phyloP scores from a whole-genome alignment of 2,329 filamentous ascomycete species.

The Cladosporium cucumerinum region DNA sequence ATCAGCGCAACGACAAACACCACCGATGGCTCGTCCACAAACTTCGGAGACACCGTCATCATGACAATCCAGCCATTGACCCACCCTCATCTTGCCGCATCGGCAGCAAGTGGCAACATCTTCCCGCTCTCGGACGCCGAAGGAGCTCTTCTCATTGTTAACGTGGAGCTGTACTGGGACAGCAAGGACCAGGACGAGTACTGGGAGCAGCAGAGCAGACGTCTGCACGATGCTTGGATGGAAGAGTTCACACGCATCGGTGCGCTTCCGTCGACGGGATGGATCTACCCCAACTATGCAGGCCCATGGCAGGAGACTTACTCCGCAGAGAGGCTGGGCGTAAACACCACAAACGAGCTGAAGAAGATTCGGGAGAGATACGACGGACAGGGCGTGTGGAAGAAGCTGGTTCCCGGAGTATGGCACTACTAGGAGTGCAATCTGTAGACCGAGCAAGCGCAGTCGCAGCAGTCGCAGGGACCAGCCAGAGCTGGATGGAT shows the following conservation, averaged over 20 bases:
- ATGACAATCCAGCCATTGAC: slow-evolving; percentile 24
- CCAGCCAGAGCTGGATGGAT: neutral
- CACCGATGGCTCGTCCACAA: slow-evolving; percentile 13
- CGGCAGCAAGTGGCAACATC: slow-evolving; percentile 20
- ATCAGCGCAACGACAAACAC: slow-evolving; percentile 13
- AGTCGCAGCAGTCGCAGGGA: neutral
- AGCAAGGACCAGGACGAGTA: slow-evolving; percentile 16
- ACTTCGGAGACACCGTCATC: slow-evolving; percentile 13
- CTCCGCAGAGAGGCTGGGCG: slow-evolving; percentile 25
- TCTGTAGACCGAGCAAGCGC: neutral
- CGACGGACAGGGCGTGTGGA: slow-evolving; percentile 34
- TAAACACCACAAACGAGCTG: slow-evolving; percentile 26
- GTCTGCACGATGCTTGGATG: slow-evolving; percentile 15
- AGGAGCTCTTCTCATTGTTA: slow-evolving; percentile 21
- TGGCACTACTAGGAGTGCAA: slow-evolving; percentile 22
- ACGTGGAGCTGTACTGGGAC: slow-evolving; percentile 22
- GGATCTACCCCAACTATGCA: slow-evolving; percentile 37
- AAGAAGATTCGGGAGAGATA: slow-evolving; percentile 31
- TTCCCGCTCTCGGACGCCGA: slow-evolving; percentile 18
- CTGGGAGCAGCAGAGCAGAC: slow-evolving; percentile 15
- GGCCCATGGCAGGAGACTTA: slow-evolving; percentile 35
- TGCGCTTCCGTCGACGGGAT: neutral
- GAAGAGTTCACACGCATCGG: neutral
- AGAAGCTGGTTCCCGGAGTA: slow-evolving; percentile 30
- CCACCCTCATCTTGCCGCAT: slow-evolving; percentile 21